Percentiles rank a stretch among this genome's conserved stretches.
phyloP scores from a whole-genome alignment of 257 asterid genomes.

The Coffea canephora region DNA sequence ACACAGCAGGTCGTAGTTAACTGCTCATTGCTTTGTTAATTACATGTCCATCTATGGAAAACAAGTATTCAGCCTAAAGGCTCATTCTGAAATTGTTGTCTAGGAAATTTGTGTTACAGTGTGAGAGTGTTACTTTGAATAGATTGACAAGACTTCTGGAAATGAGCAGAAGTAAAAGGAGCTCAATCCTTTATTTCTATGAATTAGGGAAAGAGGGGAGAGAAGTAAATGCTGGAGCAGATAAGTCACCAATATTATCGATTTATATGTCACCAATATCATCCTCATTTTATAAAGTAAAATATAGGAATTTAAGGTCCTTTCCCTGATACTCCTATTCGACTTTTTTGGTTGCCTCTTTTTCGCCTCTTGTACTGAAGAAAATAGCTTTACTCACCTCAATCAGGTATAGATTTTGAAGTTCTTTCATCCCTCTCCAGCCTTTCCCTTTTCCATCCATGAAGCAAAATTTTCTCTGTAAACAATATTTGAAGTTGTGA shows the following conservation, averaged over 20 bases:
- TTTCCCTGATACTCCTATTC: neutral
- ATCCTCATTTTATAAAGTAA: neutral
- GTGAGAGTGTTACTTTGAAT: neutral
- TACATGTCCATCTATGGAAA: neutral
- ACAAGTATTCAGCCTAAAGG: neutral
- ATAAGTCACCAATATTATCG: neutral
- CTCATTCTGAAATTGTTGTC: neutral
- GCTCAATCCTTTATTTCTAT: neutral
- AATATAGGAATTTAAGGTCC: neutral
- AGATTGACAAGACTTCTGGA: neutral
- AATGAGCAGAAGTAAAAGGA: neutral
- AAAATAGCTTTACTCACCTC: neutral
- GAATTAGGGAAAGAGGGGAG: neutral
- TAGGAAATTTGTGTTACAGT: no score
- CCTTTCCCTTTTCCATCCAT: neutral
- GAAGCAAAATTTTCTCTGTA: neutral
- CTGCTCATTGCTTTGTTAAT: slow-evolving; percentile 2
- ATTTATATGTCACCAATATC: neutral
- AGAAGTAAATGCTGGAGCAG: neutral
- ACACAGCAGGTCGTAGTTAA: neutral
- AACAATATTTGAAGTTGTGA: neutral
- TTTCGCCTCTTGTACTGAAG: neutral
- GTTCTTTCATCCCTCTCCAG: neutral
- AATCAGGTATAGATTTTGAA: neutral
- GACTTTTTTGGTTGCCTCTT: neutral